Percentiles rank a stretch among this genome's conserved stretches.
Conservation (phyloP, 306 rosid genomes). For the Rosa rugosa region DNA sequence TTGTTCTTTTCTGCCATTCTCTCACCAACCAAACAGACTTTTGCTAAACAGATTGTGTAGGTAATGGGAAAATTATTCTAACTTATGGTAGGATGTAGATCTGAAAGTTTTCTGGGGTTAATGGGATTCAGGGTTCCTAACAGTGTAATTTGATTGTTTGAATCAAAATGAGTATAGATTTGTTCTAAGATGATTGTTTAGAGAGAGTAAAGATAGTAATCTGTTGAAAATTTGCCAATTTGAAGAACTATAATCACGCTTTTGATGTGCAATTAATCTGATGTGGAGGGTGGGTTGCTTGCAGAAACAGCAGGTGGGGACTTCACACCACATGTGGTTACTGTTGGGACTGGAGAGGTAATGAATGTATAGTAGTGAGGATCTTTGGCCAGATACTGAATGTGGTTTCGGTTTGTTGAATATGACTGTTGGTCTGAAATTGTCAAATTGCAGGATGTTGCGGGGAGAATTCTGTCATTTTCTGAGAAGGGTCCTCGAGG, state of each 20-base stretch:
- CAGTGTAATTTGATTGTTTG: neutral
- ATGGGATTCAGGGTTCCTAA: neutral
- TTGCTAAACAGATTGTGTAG: conserved; percentile 6
- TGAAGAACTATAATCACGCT: neutral
- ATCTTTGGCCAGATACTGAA: conserved; percentile 20
- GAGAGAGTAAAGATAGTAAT: neutral
- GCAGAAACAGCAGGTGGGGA: conserved; percentile 58
- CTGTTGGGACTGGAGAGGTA: conserved; percentile 77
- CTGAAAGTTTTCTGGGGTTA: neutral
- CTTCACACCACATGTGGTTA: conserved; percentile 70
- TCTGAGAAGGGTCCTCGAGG: conserved; percentile 67
- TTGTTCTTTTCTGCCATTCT: conserved; percentile 6
- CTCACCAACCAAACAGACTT: conserved; percentile 13
- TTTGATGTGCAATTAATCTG: conserved; percentile 14
- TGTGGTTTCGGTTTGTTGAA: conserved; percentile 8
- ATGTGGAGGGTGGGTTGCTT: conserved; percentile 60
- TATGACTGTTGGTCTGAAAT: conserved; percentile 17
- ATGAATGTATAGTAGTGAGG: conserved; percentile 1
- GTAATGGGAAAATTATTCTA: conserved; percentile 1
- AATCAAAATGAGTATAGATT: neutral
- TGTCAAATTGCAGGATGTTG: conserved; percentile 64
- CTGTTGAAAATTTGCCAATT: neutral
- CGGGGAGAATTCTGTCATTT: conserved; percentile 61
- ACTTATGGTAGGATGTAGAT: conserved; percentile 11
- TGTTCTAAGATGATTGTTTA: neutral